Conservation (phyloP, 1,139 yeast species). For the Hemisphaericaspora subhashii region DNA sequence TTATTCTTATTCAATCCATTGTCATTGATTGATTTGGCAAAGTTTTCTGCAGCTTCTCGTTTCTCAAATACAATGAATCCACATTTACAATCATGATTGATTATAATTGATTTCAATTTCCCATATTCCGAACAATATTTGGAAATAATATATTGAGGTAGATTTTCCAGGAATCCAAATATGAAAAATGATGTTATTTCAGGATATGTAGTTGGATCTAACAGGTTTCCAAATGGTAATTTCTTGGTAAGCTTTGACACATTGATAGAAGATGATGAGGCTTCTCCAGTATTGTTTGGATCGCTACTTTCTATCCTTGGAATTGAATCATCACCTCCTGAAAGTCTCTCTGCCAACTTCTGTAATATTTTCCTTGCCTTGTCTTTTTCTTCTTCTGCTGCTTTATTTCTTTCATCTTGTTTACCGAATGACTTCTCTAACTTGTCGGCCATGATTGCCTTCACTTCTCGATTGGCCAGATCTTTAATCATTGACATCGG, state of each 20-base stretch:
- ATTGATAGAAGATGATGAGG: constrained; percentile 30
- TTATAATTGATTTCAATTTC: constrained; percentile 45
- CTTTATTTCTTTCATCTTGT: constrained; percentile 14
- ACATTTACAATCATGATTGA: constrained; percentile 63
- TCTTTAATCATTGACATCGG: constrained; percentile 8
- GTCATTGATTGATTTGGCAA: constrained; percentile 39
- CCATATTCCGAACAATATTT: constrained; percentile 50
- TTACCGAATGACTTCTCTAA: constrained; percentile 23
- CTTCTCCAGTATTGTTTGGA: not conserved
- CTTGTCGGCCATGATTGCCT: constrained; percentile 42
- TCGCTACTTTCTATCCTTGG: constrained; percentile 2
- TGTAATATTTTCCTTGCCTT: constrained; percentile 35
- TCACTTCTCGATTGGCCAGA: constrained; percentile 39
- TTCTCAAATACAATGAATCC: constrained; percentile 60
- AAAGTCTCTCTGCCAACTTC: constrained; percentile 41
- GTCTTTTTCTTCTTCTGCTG: constrained; percentile 16
- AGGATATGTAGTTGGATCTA: constrained; percentile 30
- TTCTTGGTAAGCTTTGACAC: constrained; percentile 50
- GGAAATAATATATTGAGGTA: constrained; percentile 62
- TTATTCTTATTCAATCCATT: constrained; percentile 30
- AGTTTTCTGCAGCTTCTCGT: constrained; percentile 53
- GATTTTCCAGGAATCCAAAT: constrained; percentile 67
- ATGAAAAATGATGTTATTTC: constrained; percentile 62
- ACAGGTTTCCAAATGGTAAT: constrained; percentile 55
- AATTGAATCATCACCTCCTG: constrained; percentile 15